Percentiles rank a stretch among this genome's conserved stretches.
Evolutionary conservation across 495 filamentous ascomycete species (phyloP).

Genomic region (Baudoinia panamericana): DNA sequence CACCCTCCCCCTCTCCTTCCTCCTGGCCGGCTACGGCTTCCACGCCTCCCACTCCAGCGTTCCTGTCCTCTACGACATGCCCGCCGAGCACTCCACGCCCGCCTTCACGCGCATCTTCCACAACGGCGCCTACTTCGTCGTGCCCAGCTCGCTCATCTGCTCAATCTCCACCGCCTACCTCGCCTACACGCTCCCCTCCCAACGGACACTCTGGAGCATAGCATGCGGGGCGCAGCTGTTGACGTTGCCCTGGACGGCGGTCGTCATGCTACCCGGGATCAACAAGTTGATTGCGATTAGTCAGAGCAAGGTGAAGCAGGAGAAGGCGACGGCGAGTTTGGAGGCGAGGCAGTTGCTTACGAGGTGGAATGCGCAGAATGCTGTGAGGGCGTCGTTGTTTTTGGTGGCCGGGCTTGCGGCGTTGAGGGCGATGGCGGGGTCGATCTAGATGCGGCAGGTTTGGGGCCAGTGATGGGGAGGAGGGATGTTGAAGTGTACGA

Average conservation of each 20-base stretch:
- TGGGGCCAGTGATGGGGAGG: no score
- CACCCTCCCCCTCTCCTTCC: conserved; percentile 11
- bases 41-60: conserved; percentile 12
- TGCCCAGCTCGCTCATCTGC: conserved; percentile 1
- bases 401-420: conserved; percentile 3
- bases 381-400: conserved; percentile 6
- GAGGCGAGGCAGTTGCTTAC: conserved; percentile 12
- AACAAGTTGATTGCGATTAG: conserved; percentile 7
- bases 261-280: conserved; percentile 12
- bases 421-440: conserved; percentile 2
- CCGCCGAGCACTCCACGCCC: conserved; percentile 1
- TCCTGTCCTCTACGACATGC: conserved; percentile 8
- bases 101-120: conserved; percentile 7
- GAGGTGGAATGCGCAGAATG: conserved; percentile 13
- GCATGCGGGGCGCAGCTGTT: neutral
- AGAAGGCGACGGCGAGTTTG: conserved; percentile 15
- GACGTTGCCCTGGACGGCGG: conserved; percentile 1
- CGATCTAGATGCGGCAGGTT: no score
- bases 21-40: conserved; percentile 13
- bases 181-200: conserved; percentile 8
- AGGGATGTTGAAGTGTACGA: no score
- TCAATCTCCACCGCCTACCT: conserved; percentile 8
- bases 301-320: conserved; percentile 5
- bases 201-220: conserved; percentile 1
- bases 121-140: conserved; percentile 5